Conservation (phyloP, 2,329 filamentous ascomycete genomes). For the Xylariaceae sp. region DNA sequence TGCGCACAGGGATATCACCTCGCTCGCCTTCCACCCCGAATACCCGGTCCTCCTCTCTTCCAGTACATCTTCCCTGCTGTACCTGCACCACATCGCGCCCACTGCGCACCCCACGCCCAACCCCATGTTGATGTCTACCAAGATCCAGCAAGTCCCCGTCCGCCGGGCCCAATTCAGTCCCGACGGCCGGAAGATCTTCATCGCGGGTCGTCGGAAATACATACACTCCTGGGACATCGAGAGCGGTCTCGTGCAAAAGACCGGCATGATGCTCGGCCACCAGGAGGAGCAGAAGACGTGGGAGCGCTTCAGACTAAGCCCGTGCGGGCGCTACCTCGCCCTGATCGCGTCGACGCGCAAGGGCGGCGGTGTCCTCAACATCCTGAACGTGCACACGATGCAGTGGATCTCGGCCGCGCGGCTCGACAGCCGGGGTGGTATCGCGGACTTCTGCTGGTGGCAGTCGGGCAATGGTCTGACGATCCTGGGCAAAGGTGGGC, state of each 20-base stretch:
- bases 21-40: slow-evolving; percentile 82
- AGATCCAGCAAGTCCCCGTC: slow-evolving; percentile 78
- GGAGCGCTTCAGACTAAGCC: slow-evolving; percentile 84
- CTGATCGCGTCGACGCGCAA: slow-evolving; percentile 74
- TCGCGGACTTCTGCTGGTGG: slow-evolving; percentile 95
- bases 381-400: slow-evolving; percentile 71
- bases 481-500: slow-evolving; percentile 78
- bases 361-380: slow-evolving; percentile 81
- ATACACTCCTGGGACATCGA: slow-evolving; percentile 93
- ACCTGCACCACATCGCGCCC: slow-evolving; percentile 82
- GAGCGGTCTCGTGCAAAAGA: slow-evolving; percentile 75
- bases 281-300: slow-evolving; percentile 80
- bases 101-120: slow-evolving; percentile 72
- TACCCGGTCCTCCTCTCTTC: slow-evolving; percentile 87
- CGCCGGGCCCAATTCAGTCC: slow-evolving; percentile 72
- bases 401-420: slow-evolving; percentile 85
- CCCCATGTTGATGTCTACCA: slow-evolving; percentile 82
- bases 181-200: slow-evolving; percentile 75
- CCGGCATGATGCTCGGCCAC: slow-evolving; percentile 69
- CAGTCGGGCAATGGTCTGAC: slow-evolving; percentile 73
- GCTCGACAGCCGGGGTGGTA: slow-evolving; percentile 73
- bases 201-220: slow-evolving; percentile 80
- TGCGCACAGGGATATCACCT: slow-evolving; percentile 72
- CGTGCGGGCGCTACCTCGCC: slow-evolving; percentile 81
- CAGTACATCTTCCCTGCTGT: slow-evolving; percentile 77